A percentile compares a stretch with the other conserved stretches of the same genome.
These are phyloP conservation scores for Mucor racemosus DNA, from an alignment of 371 early-diverging fungal species.

Conservation along the genomic window DNA sequence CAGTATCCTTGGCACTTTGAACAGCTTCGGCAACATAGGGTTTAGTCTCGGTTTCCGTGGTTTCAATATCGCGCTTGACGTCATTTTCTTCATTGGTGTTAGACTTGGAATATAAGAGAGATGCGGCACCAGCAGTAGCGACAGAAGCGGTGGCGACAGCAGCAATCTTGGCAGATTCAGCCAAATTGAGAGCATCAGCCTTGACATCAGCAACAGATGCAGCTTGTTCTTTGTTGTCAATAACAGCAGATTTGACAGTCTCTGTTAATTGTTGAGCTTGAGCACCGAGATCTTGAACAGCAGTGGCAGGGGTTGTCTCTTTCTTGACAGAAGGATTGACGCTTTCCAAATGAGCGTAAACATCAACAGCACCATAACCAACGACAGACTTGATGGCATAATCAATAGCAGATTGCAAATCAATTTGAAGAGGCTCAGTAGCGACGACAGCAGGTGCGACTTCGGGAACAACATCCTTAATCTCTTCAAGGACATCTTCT, in stretches of 20 bases:
- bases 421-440: slow-evolving; percentile 8
- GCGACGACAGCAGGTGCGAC: slow-evolving; percentile 10
- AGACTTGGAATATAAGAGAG: slow-evolving; percentile 12
- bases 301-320: slow-evolving; percentile 9
- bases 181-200: slow-evolving; percentile 11
- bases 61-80: not conserved
- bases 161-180: slow-evolving; percentile 18
- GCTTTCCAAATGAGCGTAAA: slow-evolving; percentile 16
- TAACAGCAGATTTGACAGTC: slow-evolving; percentile 16
- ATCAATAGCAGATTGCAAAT: slow-evolving; percentile 21
- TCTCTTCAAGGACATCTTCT: slow-evolving; percentile 18
- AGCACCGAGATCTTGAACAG: slow-evolving; percentile 13
- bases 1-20: slow-evolving; percentile 12
- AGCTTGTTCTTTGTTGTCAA: not conserved
- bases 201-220: slow-evolving; percentile 12
- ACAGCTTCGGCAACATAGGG: not conserved
- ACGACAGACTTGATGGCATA: slow-evolving; percentile 26
- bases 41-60: not conserved
- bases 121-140: slow-evolving; percentile 17
- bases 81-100: not conserved
- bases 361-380: slow-evolving; percentile 17
- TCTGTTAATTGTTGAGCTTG: slow-evolving; percentile 13
- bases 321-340: not conserved
- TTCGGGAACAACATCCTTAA: slow-evolving; percentile 11
- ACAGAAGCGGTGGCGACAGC: slow-evolving; percentile 6